phyloP scores from a whole-genome alignment of 2,329 filamentous ascomycete species.

The Ophiostoma australiae region DNA sequence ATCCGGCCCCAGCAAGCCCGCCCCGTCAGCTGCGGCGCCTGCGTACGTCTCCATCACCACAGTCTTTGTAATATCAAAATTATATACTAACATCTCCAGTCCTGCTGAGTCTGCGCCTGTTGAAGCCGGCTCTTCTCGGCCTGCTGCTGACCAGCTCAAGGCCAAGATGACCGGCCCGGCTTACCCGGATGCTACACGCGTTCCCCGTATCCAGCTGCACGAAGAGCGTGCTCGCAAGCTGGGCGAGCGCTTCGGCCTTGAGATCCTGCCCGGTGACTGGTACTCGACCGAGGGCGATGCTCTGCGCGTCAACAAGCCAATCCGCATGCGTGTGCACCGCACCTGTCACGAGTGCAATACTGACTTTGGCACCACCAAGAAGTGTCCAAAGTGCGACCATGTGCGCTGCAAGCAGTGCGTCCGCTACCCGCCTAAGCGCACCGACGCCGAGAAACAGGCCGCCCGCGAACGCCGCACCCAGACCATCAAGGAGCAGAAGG shows the following conservation, averaged over 20 bases:
- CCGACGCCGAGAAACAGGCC: conserved; percentile 50
- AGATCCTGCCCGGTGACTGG: conserved; percentile 52
- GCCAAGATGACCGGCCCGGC: background rate
- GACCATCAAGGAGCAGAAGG: conserved; percentile 48
- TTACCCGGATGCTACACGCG: conserved; percentile 29
- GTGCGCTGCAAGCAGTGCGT: conserved; percentile 74
- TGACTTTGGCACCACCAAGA: conserved; percentile 65
- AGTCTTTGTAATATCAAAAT: too few relatives aligned
- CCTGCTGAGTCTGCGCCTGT: conserved; percentile 7
- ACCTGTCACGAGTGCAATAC: conserved; percentile 77
- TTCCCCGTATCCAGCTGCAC: conserved; percentile 49
- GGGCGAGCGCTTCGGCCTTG: conserved; percentile 51
- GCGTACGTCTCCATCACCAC: background rate
- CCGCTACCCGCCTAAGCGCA: conserved; percentile 64
- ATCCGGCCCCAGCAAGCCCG: conserved; percentile 27
- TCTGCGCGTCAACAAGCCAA: conserved; percentile 66
- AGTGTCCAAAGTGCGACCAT: conserved; percentile 74
- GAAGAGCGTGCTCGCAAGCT: conserved; percentile 55
- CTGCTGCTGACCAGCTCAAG: conserved; percentile 23
- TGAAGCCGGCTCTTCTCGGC: conserved; percentile 1
- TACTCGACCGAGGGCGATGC: conserved; percentile 50
- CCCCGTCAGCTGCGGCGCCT: conserved; percentile 23
- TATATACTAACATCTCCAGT: background rate
- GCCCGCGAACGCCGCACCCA: conserved; percentile 47
- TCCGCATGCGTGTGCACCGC: conserved; percentile 71